Evolutionary conservation across 345 rosid genomes (phyloP).

Genomic region (Brassica carinata): DNA sequence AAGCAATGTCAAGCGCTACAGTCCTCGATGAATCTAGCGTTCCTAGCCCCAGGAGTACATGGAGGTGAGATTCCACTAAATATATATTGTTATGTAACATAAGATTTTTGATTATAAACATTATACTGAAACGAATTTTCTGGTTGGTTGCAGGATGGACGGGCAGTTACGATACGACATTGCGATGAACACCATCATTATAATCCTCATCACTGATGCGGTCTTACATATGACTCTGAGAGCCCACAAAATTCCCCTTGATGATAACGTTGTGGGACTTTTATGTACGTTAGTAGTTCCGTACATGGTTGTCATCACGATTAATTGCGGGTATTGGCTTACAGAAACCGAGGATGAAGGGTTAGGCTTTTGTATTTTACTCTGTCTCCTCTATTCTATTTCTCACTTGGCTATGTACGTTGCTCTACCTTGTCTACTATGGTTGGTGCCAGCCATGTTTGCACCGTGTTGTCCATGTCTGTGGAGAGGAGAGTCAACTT

Average conservation of each 20-base stretch:
- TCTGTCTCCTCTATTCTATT: background rate
- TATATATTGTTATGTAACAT: background rate
- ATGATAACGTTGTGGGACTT: background rate
- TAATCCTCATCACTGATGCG: background rate
- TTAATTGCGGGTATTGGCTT: background rate
- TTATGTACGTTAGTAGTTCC: background rate
- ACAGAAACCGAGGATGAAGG: background rate
- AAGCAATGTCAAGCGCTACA: background rate
- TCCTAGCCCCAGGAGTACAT: background rate
- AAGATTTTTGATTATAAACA: background rate
- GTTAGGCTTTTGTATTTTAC: background rate
- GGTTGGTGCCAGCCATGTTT: conserved; percentile 7
- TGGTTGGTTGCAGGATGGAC: background rate
- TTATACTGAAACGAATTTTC: background rate
- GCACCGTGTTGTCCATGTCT: background rate
- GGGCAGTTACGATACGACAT: background rate
- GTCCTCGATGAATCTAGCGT: background rate
- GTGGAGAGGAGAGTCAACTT: background rate
- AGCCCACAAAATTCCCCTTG: background rate
- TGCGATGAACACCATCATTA: background rate
- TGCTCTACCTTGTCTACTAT: conserved; percentile 2
- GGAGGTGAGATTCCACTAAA: background rate
- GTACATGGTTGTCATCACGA: background rate
- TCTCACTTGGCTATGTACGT: background rate
- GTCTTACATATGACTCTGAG: background rate